Percentiles rank a stretch among this genome's conserved stretches.
These are phyloP conservation scores for Ilyonectria mors-panacis DNA, from an alignment of 2,329 filamentous ascomycete species.

Conservation along the genomic window DNA sequence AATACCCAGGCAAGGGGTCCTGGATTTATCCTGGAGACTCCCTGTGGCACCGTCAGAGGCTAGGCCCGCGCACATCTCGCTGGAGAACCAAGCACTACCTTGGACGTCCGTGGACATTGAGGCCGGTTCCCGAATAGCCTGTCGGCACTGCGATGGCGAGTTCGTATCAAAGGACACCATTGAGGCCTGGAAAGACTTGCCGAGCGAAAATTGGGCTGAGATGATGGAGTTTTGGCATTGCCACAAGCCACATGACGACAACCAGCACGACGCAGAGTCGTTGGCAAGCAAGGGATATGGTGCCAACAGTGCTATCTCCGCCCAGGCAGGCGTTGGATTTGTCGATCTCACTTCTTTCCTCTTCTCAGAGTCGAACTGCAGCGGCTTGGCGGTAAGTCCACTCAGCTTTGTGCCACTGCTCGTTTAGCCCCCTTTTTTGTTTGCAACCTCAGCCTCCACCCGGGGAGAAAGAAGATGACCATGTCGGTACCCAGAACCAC, in stretches of 20 bases:
- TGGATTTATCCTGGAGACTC: slow-evolving; percentile 68
- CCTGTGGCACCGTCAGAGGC: slow-evolving; percentile 54
- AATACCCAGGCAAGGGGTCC: slow-evolving; percentile 50
- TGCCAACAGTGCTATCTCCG: slow-evolving; percentile 81
- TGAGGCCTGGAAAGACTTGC: slow-evolving; percentile 87
- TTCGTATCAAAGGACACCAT: slow-evolving; percentile 59
- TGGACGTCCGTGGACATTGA: slow-evolving; percentile 70
- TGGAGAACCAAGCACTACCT: slow-evolving; percentile 61
- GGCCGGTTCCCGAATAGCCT: slow-evolving; percentile 58
- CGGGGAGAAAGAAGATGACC: slow-evolving; percentile 75
- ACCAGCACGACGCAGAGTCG: slow-evolving; percentile 60
- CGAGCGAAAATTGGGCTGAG: slow-evolving; percentile 98
- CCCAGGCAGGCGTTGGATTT: slow-evolving; percentile 78
- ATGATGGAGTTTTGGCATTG: slow-evolving; percentile 99
- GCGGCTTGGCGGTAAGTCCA: slow-evolving; percentile 55
- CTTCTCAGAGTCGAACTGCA: slow-evolving; percentile 77
- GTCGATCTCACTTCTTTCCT: slow-evolving; percentile 87
- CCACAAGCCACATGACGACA: slow-evolving; percentile 84
- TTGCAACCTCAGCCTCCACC: slow-evolving; percentile 14
- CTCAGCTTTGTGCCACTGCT: slow-evolving; percentile 31
- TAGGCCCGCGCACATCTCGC: slow-evolving; percentile 45
- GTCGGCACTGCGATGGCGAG: slow-evolving; percentile 56
- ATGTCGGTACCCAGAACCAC: slow-evolving; percentile 59
- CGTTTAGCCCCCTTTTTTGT: slow-evolving; percentile 25
- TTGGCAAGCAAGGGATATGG: slow-evolving; percentile 82